A percentile compares a stretch with the other conserved stretches of the same genome.
Evolutionary conservation across 163 green algal genomes (phyloP).

Genomic region (Prototheca stagnorum): DNA sequence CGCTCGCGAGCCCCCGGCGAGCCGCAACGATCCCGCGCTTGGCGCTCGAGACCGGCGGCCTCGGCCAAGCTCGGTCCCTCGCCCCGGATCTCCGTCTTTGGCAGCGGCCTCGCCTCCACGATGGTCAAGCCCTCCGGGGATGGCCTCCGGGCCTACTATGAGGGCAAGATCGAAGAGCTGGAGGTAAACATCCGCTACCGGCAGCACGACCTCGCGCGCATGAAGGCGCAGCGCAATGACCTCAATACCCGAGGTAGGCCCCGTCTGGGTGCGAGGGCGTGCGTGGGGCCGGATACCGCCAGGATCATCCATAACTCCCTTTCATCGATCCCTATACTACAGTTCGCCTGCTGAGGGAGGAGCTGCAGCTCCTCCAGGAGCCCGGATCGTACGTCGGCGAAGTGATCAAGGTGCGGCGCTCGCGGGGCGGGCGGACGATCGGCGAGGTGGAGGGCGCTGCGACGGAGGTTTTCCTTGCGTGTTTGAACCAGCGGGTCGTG

Average conservation of each 20-base stretch:
- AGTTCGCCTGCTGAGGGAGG: slow-evolving; percentile 91
- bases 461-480: no score
- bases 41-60: no score
- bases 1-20: background rate
- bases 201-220: slow-evolving; percentile 76
- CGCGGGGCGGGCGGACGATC: background rate
- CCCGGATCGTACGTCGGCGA: slow-evolving; percentile 97
- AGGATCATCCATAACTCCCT: background rate
- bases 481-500: no score
- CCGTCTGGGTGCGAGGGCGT: background rate
- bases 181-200: slow-evolving; percentile 86
- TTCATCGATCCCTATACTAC: slow-evolving; percentile 18
- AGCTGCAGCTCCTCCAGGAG: slow-evolving; percentile 96
- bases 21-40: no score
- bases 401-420: slow-evolving; percentile 78
- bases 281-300: background rate
- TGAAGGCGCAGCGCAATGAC: slow-evolving; percentile 97
- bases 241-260: slow-evolving; percentile 83
- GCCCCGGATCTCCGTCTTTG: no score
- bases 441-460: no score
- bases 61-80: no score
- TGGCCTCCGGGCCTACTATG: slow-evolving; percentile 23
- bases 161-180: slow-evolving; percentile 80
- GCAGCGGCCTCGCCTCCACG: background rate
- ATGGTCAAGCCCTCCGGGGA: slow-evolving; percentile 9